Evolutionary conservation across 2,329 filamentous ascomycete genomes (phyloP), one percentile per base, ranked within the genome.

Genomic region (Diaporthe australafricana): DNA sequence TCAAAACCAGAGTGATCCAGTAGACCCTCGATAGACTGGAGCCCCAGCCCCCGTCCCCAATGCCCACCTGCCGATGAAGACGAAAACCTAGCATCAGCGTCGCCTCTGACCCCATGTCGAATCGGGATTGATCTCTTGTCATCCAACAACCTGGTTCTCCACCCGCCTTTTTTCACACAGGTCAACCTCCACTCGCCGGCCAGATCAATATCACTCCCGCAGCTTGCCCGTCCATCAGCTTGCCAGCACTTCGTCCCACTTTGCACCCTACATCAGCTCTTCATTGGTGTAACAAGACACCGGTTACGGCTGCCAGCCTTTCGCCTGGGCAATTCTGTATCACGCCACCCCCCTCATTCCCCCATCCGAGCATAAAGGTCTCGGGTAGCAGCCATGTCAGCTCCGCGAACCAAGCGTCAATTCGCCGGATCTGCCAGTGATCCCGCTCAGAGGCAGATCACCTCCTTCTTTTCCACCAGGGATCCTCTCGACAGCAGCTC

Each of bases 391-490:
- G 78, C 74, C 72, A 89, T 90, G 88, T 86, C 87, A 38, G 83
- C 80, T 70, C 86, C 87, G 32, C 85, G 88, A 77, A 85, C 84
- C 67, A 92, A 92, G 83, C 88, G 89, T 63, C 88, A 86, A 72
- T 91, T 91, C 78, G 86, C 88, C 70, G 89, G 89, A 77, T 86
- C 87, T 68, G 82, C 89, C 62, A 87, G 86, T 79, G 88, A 91
- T 77, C 84, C 88, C 14, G 78, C 87, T 11, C 89, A 91, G 78
- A 86, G 88, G 71, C 89, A 90, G 70, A 92, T 92, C 78, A 92
- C 90, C 25, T 88, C 87, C 68, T 92, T 90, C 83, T 92, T 92
- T 82, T n/a, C 66, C 27, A 20, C 66, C 30, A 69, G 42, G 14
- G 42, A 52, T 32, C 30, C 69, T 57, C 45, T 55, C 27, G 70